A percentile compares a stretch with the other conserved stretches of the same genome.
Conservation (phyloP, 768 basidiomycete genomes). For the Strobilomyces echinocephalus region DNA sequence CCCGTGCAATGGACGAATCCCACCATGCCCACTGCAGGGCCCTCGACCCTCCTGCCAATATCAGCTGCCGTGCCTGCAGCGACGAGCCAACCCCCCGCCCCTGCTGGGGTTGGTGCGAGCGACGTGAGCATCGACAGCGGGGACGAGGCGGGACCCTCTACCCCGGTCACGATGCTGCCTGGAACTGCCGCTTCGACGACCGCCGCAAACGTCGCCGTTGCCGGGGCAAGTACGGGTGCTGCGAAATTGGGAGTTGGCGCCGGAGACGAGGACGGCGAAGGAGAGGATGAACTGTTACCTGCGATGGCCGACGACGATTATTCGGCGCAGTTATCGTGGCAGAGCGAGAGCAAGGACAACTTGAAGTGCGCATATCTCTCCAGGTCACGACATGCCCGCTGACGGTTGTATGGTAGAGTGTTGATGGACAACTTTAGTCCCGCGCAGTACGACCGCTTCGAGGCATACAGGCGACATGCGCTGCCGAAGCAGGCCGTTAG, state of each 20-base stretch:
- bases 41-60: conserved; percentile 13
- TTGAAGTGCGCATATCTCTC: conserved; percentile 51
- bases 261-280: conserved; percentile 55
- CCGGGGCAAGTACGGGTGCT: neutral
- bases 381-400: neutral
- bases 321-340: conserved; percentile 76
- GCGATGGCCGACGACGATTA: conserved; percentile 90
- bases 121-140: conserved; percentile 14
- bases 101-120: neutral
- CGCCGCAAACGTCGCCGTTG: neutral
- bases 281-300: conserved; percentile 72
- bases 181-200: neutral
- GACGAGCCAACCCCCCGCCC: conserved; percentile 11
- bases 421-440: conserved; percentile 85
- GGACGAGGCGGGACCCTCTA: conserved; percentile 20
- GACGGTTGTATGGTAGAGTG: conserved; percentile 45
- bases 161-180: neutral
- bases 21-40: conserved; percentile 1
- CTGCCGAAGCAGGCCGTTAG: conserved; percentile 79
- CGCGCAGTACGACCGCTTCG: conserved; percentile 83
- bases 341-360: conserved; percentile 86
- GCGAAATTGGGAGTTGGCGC: conserved; percentile 12
- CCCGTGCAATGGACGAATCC: conserved; percentile 39
- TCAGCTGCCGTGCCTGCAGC: neutral
- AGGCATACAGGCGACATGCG: conserved; percentile 80